Conservation (phyloP, 805 yeast species). For the Candida maltosa region DNA sequence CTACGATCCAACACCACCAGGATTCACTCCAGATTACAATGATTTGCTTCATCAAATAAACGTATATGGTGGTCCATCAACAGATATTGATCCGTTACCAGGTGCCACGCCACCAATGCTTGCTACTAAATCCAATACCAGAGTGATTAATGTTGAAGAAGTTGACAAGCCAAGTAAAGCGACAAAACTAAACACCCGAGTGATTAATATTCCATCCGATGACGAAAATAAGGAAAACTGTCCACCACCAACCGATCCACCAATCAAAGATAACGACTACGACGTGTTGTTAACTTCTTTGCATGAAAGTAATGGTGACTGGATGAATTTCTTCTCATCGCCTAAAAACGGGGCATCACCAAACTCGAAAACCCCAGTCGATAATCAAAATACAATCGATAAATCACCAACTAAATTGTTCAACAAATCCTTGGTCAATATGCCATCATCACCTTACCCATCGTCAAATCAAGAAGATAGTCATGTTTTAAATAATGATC, state of each 20-base stretch:
- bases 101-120: slow-evolving; percentile 44
- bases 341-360: slow-evolving; percentile 8
- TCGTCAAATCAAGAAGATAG: slow-evolving; percentile 9
- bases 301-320: slow-evolving; percentile 21
- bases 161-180: slow-evolving; percentile 46
- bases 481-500: slow-evolving; percentile 16
- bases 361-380: slow-evolving; percentile 17
- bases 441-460: slow-evolving; percentile 41
- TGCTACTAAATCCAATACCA: slow-evolving; percentile 55
- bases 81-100: slow-evolving; percentile 44
- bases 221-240: slow-evolving; percentile 29
- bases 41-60: slow-evolving; percentile 40
- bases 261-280: slow-evolving; percentile 2
- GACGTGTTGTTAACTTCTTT: slow-evolving; percentile 18
- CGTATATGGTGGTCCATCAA: slow-evolving; percentile 42
- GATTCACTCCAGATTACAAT: slow-evolving; percentile 26
- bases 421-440: slow-evolving; percentile 24
- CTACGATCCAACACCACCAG: slow-evolving; percentile 1
- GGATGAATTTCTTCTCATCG: slow-evolving; percentile 29
- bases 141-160: slow-evolving; percentile 50
- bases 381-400: slow-evolving; percentile 11
- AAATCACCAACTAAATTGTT: too few species aligned
- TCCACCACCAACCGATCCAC: slow-evolving; percentile 16
- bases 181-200: slow-evolving; percentile 49
- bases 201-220: slow-evolving; percentile 46